phyloP scores from a whole-genome alignment of 176 grass and related monocot genomes.

The Phoenix dactylifera region DNA sequence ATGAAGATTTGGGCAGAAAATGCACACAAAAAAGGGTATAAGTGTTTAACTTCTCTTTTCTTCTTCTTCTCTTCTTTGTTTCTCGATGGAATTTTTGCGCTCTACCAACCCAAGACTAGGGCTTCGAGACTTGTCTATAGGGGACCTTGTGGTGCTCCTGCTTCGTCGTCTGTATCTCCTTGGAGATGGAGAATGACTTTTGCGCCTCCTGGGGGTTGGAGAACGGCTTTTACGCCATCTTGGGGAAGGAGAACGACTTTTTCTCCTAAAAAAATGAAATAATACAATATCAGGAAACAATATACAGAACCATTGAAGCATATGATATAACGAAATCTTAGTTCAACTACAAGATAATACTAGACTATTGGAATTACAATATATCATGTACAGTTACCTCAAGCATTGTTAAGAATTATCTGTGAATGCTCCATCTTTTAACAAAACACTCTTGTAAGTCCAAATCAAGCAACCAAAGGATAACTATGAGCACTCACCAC shows the following conservation, averaged over 20 bases:
- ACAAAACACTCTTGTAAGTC: slow-evolving; percentile 39
- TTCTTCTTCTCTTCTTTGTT: slow-evolving; percentile 66
- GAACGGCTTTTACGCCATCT: slow-evolving; percentile 50
- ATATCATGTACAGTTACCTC: slow-evolving; percentile 41
- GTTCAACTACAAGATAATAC: not conserved
- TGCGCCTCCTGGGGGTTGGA: slow-evolving; percentile 38
- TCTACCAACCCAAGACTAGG: slow-evolving; percentile 30
- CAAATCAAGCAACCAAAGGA: slow-evolving; percentile 29
- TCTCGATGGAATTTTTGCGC: slow-evolving; percentile 60
- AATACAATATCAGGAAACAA: slow-evolving; percentile 18
- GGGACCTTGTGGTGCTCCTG: slow-evolving; percentile 39
- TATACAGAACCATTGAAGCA: slow-evolving; percentile 1
- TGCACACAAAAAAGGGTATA: slow-evolving; percentile 30
- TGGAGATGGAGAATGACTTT: slow-evolving; percentile 43
- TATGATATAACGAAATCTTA: not conserved
- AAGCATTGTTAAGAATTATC: slow-evolving; percentile 40
- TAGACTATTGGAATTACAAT: not conserved
- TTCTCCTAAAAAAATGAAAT: slow-evolving; percentile 47
- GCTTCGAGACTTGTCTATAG: slow-evolving; percentile 32
- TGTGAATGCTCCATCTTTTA: slow-evolving; percentile 50
- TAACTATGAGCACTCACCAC: slow-evolving; percentile 11
- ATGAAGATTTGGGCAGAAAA: not conserved
- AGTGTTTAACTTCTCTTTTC: slow-evolving; percentile 94
- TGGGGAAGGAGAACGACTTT: slow-evolving; percentile 66
- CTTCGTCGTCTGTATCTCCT: slow-evolving; percentile 61